These are phyloP conservation scores for Graphilbum fragrans DNA, from an alignment of 2,329 filamentous ascomycete species.

Conservation along the genomic window DNA sequence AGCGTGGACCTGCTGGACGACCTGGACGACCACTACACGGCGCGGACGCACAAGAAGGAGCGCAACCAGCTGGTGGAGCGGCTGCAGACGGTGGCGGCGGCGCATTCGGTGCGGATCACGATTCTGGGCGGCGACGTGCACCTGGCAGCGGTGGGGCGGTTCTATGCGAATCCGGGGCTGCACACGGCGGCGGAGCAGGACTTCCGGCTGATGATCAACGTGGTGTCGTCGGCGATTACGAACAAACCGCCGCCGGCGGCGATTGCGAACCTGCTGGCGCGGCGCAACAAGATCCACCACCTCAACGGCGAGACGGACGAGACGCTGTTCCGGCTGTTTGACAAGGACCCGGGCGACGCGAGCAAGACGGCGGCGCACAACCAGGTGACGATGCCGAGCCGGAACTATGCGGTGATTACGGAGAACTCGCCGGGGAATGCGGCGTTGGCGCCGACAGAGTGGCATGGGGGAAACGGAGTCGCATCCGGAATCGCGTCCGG, in stretches of 20 bases:
- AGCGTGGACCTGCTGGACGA: conserved; percentile 88
- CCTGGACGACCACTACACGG: conserved; percentile 92
- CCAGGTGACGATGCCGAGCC: conserved; percentile 78
- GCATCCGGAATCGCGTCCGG: background rate
- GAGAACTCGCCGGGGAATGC: conserved; percentile 64
- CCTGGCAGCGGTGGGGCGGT: conserved; percentile 80
- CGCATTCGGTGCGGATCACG: conserved; percentile 80
- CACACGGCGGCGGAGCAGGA: conserved; percentile 69
- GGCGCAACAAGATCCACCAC: conserved; percentile 73
- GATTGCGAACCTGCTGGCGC: conserved; percentile 82
- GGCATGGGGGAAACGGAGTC: too few species aligned
- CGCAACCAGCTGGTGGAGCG: conserved; percentile 66
- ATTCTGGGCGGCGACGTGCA: conserved; percentile 94
- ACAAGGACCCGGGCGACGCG: conserved; percentile 68
- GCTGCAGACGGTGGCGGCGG: conserved; percentile 71
- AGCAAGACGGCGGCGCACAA: conserved; percentile 67
- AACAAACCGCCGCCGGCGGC: conserved; percentile 83
- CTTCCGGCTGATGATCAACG: conserved; percentile 88
- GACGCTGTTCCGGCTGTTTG: conserved; percentile 85
- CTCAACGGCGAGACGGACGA: conserved; percentile 69
- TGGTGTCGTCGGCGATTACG: conserved; percentile 89
- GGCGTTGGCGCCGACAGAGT: too few species aligned
- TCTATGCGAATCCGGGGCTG: conserved; percentile 81
- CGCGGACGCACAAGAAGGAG: conserved; percentile 81
- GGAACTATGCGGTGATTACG: conserved; percentile 85